A percentile compares a stretch with the other conserved stretches of the same genome.
Conservation (phyloP, 257 asterid species). For the Gentiana straminea region DNA sequence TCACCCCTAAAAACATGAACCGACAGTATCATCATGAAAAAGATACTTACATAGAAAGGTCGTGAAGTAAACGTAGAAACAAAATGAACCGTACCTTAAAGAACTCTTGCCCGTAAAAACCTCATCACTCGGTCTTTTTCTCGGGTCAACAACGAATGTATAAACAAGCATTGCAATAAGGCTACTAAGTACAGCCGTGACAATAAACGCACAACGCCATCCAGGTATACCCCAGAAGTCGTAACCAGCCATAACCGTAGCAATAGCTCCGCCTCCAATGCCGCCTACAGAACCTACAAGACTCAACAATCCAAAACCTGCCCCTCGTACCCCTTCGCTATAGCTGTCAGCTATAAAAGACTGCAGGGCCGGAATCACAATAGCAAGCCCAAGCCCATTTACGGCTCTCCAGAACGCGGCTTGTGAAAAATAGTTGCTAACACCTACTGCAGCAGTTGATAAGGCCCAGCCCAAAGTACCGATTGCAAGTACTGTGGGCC, state of each 20-base stretch:
- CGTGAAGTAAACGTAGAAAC: neutral
- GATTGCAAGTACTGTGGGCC: constrained; percentile 80
- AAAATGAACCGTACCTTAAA: constrained; percentile 37
- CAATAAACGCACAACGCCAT: constrained; percentile 74
- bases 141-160: constrained; percentile 76
- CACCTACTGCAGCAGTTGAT: constrained; percentile 93
- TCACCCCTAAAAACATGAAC: constrained; percentile 44
- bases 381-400: constrained; percentile 89
- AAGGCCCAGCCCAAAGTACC: constrained; percentile 95
- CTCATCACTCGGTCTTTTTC: constrained; percentile 14
- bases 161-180: constrained; percentile 69
- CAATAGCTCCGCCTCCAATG: constrained; percentile 96
- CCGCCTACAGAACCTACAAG: constrained; percentile 91
- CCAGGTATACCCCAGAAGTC: constrained; percentile 79
- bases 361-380: constrained; percentile 92
- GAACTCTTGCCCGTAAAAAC: constrained; percentile 30
- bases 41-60: no score
- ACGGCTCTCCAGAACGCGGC: constrained; percentile 88
- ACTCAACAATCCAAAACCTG: constrained; percentile 79
- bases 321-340: constrained; percentile 64
- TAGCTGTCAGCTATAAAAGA: constrained; percentile 96
- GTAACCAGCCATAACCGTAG: constrained; percentile 91
- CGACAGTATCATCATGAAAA: constrained; percentile 1
- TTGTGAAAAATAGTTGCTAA: constrained; percentile 65
- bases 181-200: constrained; percentile 73